These are phyloP conservation scores for Acarospora socialis DNA, from an alignment of 2,329 filamentous ascomycete genomes.

Conservation along the genomic window DNA sequence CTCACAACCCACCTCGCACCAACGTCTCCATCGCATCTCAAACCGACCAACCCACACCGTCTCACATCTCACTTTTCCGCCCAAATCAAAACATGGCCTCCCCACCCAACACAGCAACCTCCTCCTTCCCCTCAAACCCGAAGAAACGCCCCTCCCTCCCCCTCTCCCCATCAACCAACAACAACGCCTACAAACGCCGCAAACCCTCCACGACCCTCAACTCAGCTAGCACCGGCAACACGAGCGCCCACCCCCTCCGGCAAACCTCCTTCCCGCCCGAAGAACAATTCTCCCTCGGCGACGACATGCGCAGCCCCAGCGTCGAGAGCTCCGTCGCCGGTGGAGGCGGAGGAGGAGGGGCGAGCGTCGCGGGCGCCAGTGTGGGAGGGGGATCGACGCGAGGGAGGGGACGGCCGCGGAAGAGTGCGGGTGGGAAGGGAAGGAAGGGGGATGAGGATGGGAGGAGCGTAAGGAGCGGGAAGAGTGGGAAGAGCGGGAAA, in stretches of 20 bases:
- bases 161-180: conserved; percentile 20
- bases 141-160: conserved; percentile 33
- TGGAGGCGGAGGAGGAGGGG: conserved; percentile 11
- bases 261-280: conserved; percentile 39
- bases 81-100: conserved; percentile 25
- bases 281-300: conserved; percentile 10
- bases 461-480: conserved; percentile 8
- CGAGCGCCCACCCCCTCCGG: conserved; percentile 32
- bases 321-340: conserved; percentile 22
- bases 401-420: conserved; percentile 7
- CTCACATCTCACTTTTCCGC: too few relatives aligned
- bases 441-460: conserved; percentile 12
- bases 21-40: too few relatives aligned
- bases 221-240: conserved; percentile 22
- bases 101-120: conserved; percentile 17
- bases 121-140: conserved; percentile 22
- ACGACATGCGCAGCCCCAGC: conserved; percentile 27
- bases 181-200: conserved; percentile 32
- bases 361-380: conserved; percentile 2
- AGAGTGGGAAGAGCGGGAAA: conserved; percentile 1
- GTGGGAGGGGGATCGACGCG: conserved; percentile 2
- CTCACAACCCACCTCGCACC: too few relatives aligned
- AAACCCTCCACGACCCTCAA: conserved; percentile 25
- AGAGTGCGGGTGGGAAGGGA: conserved; percentile 5
- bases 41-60: too few relatives aligned